Conservation (phyloP, 192 early-diverging fungal species). For the Coemansia sp. region DNA sequence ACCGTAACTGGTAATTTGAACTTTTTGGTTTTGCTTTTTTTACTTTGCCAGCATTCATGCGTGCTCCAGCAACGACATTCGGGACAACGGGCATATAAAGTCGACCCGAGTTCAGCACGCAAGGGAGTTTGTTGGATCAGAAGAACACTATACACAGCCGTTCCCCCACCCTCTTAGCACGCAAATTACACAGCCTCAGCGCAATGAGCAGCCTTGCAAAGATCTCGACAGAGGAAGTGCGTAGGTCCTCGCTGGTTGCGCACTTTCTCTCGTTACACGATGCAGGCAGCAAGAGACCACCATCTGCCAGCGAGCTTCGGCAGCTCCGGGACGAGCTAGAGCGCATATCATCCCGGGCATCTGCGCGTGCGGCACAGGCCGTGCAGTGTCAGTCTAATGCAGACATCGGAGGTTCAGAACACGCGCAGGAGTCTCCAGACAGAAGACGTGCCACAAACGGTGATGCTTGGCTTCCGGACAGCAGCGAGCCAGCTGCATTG, state of each 20-base stretch:
- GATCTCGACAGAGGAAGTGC: slow-evolving; percentile 26
- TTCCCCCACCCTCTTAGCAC: not conserved
- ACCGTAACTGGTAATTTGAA: not conserved
- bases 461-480: not conserved
- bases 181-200: not conserved
- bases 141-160: no score
- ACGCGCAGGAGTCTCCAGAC: not conserved
- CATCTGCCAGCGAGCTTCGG: slow-evolving; percentile 23
- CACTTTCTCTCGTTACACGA: slow-evolving; percentile 25
- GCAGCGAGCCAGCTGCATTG: not conserved
- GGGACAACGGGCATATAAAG: not conserved
- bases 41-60: not conserved
- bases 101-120: no score
- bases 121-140: no score
- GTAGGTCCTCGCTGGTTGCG: slow-evolving; percentile 26
- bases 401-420: not conserved
- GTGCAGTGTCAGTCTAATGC: not conserved
- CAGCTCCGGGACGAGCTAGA: slow-evolving; percentile 40
- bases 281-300: slow-evolving; percentile 10
- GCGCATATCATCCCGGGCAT: slow-evolving; percentile 28
- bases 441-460: not conserved
- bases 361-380: slow-evolving; percentile 13
- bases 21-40: not conserved
- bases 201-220: slow-evolving; percentile 24
- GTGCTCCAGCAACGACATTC: not conserved